These are phyloP conservation scores for Saxispiralis lemnorum DNA, from an alignment of 495 filamentous ascomycete genomes.

Conservation along the genomic window DNA sequence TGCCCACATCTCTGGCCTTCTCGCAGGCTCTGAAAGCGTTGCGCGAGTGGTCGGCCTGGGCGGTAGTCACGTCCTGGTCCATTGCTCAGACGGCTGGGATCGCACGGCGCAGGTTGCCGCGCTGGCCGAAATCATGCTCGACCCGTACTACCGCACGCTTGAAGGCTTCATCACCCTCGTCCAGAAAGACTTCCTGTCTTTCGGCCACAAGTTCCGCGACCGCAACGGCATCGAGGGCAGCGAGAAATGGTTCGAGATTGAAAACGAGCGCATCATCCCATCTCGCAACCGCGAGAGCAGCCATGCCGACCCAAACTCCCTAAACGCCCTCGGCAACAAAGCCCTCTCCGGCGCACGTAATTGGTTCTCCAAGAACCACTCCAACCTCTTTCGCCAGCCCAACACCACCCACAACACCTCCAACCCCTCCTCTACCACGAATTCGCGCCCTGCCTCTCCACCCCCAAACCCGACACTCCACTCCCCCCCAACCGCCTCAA, in stretches of 20 bases:
- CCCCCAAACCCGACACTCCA: conserved; percentile 27
- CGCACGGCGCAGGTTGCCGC: conserved; percentile 89
- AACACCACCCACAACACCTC: conserved; percentile 43
- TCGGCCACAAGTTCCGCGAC: conserved; percentile 91
- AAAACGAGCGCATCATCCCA: conserved; percentile 43
- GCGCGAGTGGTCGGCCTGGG: conserved; percentile 76
- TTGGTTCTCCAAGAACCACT: conserved; percentile 59
- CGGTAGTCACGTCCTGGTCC: conserved; percentile 87
- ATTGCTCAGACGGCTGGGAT: conserved; percentile 98
- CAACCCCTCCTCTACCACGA: conserved; percentile 37
- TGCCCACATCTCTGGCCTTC: conserved; percentile 68
- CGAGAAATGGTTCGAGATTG: conserved; percentile 87
- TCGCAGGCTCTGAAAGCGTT: conserved; percentile 72
- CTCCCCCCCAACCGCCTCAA: conserved; percentile 20
- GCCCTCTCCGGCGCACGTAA: conserved; percentile 73
- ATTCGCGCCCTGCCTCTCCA: conserved; percentile 9
- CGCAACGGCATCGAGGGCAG: conserved; percentile 69
- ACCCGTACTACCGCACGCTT: conserved; percentile 88
- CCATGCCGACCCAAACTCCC: not conserved
- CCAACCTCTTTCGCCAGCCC: conserved; percentile 12
- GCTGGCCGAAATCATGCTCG: conserved; percentile 81
- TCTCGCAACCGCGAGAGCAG: conserved; percentile 4
- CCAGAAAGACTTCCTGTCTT: conserved; percentile 96
- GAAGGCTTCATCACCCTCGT: conserved; percentile 90
- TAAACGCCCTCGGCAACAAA: conserved; percentile 26